A percentile compares a stretch with the other conserved stretches of the same genome.
Conservation (phyloP, 495 filamentous ascomycete genomes). For the Aspergillus kassunensis region DNA sequence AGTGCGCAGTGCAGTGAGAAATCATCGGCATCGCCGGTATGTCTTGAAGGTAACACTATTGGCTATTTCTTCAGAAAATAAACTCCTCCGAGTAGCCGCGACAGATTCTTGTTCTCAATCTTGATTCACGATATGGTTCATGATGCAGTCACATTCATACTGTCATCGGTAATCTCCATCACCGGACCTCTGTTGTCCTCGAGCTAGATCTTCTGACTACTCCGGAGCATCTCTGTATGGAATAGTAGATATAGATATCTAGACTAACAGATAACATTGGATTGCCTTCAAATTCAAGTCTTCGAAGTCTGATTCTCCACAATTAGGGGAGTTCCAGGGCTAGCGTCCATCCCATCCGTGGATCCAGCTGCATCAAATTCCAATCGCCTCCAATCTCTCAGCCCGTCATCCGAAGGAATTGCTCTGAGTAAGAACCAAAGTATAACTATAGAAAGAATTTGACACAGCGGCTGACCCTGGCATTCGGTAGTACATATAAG, state of each 20-base stretch:
- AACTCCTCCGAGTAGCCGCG: neutral
- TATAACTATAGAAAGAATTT: too few relatives aligned
- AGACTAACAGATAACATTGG: too few relatives aligned
- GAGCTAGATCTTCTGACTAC: constrained; percentile 1
- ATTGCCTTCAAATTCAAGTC: neutral
- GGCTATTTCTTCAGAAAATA: too few relatives aligned
- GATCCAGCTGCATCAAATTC: constrained; percentile 1
- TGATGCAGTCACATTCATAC: neutral
- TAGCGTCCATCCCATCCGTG: neutral
- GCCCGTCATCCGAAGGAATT: neutral
- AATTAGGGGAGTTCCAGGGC: neutral
- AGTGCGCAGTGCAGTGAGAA: too few relatives aligned
- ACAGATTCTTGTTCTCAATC: neutral
- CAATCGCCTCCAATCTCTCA: neutral
- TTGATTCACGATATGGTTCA: neutral
- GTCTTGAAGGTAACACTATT: too few relatives aligned
- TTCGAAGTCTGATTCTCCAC: neutral
- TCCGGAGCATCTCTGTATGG: too few relatives aligned
- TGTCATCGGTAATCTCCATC: neutral
- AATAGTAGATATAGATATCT: too few relatives aligned
- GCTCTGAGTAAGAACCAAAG: neutral
- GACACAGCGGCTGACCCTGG: too few relatives aligned
- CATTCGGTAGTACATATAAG: too few relatives aligned
- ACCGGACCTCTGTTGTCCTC: neutral
- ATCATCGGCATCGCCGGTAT: too few relatives aligned